phyloP scores from a whole-genome alignment of 257 asterid genomes.

The Ehretia macrophylla region DNA sequence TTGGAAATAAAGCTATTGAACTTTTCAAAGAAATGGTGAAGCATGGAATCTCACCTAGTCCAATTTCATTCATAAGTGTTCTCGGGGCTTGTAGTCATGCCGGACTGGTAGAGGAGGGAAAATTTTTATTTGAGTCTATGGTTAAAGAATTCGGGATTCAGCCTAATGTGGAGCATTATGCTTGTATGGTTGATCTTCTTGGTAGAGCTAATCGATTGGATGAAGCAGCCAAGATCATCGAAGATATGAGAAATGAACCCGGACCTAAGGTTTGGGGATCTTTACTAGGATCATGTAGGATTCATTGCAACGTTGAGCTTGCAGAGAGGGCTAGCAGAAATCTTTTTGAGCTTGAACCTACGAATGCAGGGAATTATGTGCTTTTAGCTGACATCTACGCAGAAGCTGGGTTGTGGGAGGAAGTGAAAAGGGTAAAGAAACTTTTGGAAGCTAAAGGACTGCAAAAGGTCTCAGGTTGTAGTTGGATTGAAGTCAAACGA shows the following conservation, averaged over 20 bases:
- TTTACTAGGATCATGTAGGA: constrained; percentile 83
- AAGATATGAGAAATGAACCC: constrained; percentile 69
- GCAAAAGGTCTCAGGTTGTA: constrained; percentile 74
- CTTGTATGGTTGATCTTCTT: constrained; percentile 87
- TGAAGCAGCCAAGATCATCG: constrained; percentile 67
- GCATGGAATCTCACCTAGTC: constrained; percentile 59
- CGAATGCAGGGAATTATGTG: constrained; percentile 85
- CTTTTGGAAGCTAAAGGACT: constrained; percentile 66
- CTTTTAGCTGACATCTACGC: constrained; percentile 83
- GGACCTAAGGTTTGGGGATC: constrained; percentile 88
- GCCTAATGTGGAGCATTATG: constrained; percentile 80
- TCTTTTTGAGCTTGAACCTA: constrained; percentile 84
- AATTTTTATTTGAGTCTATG: constrained; percentile 58
- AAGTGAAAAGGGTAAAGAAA: constrained; percentile 63
- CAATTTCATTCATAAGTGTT: constrained; percentile 67
- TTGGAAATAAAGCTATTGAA: constrained; percentile 57
- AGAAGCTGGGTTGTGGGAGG: constrained; percentile 81
- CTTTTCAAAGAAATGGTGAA: constrained; percentile 58
- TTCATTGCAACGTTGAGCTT: constrained; percentile 70
- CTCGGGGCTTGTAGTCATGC: constrained; percentile 95
- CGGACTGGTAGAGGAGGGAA: constrained; percentile 78
- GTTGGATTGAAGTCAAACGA: constrained; percentile 79
- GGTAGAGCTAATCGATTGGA: constrained; percentile 81
- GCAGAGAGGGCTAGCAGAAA: constrained; percentile 69
- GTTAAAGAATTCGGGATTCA: constrained; percentile 34